phyloP scores from a whole-genome alignment of 2,329 filamentous ascomycete species.

The Hypoxylon sp. region DNA sequence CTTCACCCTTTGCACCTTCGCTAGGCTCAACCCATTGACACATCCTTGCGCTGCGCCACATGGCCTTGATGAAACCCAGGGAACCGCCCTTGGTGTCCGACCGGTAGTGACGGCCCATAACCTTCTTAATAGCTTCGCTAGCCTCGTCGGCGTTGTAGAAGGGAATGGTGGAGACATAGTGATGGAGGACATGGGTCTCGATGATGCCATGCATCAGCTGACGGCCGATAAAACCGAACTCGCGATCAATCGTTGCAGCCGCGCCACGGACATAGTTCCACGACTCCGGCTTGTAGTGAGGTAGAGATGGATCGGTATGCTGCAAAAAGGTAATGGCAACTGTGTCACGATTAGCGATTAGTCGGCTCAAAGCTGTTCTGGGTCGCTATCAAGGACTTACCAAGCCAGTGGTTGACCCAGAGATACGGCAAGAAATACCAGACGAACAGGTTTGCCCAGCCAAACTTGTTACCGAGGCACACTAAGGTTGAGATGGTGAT shows the following conservation, averaged over 20 bases:
- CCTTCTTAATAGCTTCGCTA: slow-evolving; percentile 89
- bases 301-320: slow-evolving; percentile 94
- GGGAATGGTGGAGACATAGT: slow-evolving; percentile 95
- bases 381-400: slow-evolving; percentile 69
- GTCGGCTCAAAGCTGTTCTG: slow-evolving; percentile 35
- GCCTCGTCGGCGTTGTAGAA: slow-evolving; percentile 98
- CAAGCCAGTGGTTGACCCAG: slow-evolving; percentile 99
- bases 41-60: slow-evolving; percentile 85
- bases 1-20: slow-evolving; percentile 82
- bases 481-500: slow-evolving; percentile 74
- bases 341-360: slow-evolving; percentile 58
- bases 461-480: slow-evolving; percentile 81
- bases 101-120: slow-evolving; percentile 98
- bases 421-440: slow-evolving; percentile 97
- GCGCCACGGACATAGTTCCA: slow-evolving; percentile 97
- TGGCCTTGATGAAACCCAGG: slow-evolving; percentile 84
- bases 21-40: slow-evolving; percentile 99
- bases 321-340: slow-evolving; percentile 98
- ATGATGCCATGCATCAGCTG: slow-evolving; percentile 94
- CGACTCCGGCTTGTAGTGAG: slow-evolving; percentile 87
- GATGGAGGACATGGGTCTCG: slow-evolving; percentile 97
- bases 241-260: slow-evolving; percentile 95
- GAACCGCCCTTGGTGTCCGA: slow-evolving; percentile 82
- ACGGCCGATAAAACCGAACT: slow-evolving; percentile 96
- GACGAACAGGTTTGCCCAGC: slow-evolving; percentile 87